Conservation (phyloP, 108 stramenopile species). For the Cyclotella cryptica region DNA sequence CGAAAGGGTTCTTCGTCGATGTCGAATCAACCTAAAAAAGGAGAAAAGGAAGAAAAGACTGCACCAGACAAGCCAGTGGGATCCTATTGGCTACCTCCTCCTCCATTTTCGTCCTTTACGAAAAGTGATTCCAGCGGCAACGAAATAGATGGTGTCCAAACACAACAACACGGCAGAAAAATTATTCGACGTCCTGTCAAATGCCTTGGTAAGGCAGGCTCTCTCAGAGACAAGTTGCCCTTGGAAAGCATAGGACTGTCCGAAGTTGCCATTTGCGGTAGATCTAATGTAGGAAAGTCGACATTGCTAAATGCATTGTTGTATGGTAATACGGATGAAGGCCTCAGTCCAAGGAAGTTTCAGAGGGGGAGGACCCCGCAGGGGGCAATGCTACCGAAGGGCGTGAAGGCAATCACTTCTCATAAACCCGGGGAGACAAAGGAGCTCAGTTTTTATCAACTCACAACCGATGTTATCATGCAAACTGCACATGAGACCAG, state of each 20-base stretch:
- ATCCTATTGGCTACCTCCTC: conserved; percentile 53
- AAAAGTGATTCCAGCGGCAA: neutral
- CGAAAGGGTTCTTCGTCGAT: neutral
- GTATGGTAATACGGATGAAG: conserved; percentile 62
- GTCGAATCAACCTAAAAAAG: too few species aligned
- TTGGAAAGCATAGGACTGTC: conserved; percentile 41
- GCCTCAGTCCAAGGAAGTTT: conserved; percentile 26
- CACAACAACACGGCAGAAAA: conserved; percentile 8
- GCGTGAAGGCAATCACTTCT: conserved; percentile 73
- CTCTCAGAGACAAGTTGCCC: conserved; percentile 56
- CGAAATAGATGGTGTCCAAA: neutral
- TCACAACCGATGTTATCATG: conserved; percentile 50
- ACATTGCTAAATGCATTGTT: conserved; percentile 81
- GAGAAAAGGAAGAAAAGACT: neutral
- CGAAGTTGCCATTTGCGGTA: conserved; percentile 75
- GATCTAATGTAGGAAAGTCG: conserved; percentile 86
- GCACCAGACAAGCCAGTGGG: neutral
- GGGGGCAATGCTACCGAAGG: conserved; percentile 70
- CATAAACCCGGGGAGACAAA: conserved; percentile 79
- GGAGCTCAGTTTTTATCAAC: conserved; percentile 78
- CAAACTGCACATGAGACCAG: conserved; percentile 3
- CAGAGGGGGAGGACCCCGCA: conserved; percentile 41
- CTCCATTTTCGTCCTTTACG: conserved; percentile 50
- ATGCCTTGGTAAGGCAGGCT: conserved; percentile 58
- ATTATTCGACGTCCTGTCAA: conserved; percentile 58